Evolutionary conservation across 2,329 filamentous ascomycete species (phyloP).

Genomic region (Alternaria triticimaculans): DNA sequence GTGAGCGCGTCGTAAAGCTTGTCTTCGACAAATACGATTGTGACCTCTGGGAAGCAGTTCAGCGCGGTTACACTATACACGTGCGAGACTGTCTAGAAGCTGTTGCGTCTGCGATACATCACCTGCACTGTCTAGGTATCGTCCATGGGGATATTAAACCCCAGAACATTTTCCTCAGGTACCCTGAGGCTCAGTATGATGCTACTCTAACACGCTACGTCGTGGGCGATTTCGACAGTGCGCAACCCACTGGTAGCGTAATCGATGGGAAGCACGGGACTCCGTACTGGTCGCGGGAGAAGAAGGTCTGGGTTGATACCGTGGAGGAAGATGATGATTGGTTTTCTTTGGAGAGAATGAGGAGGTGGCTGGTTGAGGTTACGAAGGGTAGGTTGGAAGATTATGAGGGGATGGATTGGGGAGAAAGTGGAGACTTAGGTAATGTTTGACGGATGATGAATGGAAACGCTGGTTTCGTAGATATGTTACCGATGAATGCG

Average conservation of each 20-base stretch:
- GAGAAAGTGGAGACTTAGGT: background rate
- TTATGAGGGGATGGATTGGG: background rate
- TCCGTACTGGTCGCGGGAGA: background rate
- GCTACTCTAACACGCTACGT: background rate
- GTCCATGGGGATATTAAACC: background rate
- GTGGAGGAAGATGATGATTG: conserved; percentile 7
- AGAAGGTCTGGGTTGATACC: background rate
- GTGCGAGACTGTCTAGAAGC: background rate
- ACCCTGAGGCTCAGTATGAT: background rate
- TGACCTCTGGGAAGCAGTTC: background rate
- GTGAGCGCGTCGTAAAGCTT: background rate
- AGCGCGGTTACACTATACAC: background rate
- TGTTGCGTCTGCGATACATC: background rate
- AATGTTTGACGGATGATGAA: background rate
- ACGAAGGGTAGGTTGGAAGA: background rate
- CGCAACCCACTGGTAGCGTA: background rate
- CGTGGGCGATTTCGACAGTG: conserved; percentile 7
- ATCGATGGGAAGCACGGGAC: background rate
- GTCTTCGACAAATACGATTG: background rate
- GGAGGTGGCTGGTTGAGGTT: background rate
- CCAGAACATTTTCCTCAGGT: background rate
- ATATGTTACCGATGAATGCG: background rate
- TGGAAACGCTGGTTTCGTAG: background rate
- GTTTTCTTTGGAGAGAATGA: conserved; percentile 1
- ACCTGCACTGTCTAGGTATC: background rate